phyloP scores from a whole-genome alignment of 2,329 filamentous ascomycete species.

The Westerdykella aurantiaca region DNA sequence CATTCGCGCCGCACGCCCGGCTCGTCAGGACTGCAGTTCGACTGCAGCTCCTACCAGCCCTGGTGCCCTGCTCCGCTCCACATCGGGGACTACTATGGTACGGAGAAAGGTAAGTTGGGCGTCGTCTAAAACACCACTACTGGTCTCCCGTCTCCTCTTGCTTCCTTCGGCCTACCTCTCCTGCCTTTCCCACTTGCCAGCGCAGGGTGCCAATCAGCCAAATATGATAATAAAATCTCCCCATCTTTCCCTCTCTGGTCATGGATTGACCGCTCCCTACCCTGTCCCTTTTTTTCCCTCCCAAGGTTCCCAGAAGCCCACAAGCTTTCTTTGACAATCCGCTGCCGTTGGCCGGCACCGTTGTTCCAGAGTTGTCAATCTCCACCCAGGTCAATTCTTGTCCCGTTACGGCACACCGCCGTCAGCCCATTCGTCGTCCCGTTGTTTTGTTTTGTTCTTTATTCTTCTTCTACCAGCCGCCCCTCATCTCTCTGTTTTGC shows the following conservation, averaged over 20 bases:
- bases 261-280: slow-evolving; percentile 9
- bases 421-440: slow-evolving; percentile 13
- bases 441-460: slow-evolving; percentile 9
- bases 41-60: slow-evolving; percentile 14
- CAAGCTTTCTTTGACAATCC: slow-evolving; percentile 11
- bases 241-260: slow-evolving; percentile 13
- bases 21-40: slow-evolving; percentile 5
- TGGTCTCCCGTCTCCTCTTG: slow-evolving; percentile 16
- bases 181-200: slow-evolving; percentile 6
- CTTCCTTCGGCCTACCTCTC: slow-evolving; percentile 22
- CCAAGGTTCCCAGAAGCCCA: slow-evolving; percentile 17
- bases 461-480: slow-evolving; percentile 16
- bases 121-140: slow-evolving; percentile 11
- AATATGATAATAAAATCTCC: slow-evolving; percentile 21
- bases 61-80: slow-evolving; percentile 13
- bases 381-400: not conserved
- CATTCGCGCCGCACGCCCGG: slow-evolving; percentile 9
- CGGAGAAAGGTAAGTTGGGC: not conserved
- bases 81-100: slow-evolving; percentile 13
- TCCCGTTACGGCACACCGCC: not conserved
- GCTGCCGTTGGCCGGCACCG: slow-evolving; percentile 4
- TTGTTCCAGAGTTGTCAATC: not conserved
- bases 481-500: slow-evolving; percentile 5
- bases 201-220: slow-evolving; percentile 22
- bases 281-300: slow-evolving; percentile 22